Base-by-base conservation (phyloP, 1,139 yeast genomes). In the Lodderomyces margitis region DNA sequence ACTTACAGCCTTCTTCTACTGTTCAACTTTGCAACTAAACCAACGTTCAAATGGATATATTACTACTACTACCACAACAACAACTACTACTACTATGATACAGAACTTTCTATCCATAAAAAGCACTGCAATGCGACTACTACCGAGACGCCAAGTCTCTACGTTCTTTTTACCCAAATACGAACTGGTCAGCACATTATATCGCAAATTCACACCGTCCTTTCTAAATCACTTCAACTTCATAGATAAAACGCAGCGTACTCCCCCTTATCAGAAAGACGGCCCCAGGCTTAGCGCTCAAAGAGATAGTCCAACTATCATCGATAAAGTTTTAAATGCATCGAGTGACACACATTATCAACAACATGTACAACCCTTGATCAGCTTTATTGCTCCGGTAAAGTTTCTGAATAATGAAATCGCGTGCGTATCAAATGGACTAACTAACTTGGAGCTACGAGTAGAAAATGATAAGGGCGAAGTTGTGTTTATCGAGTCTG, bases 401-500 rank as follows among this genome's bases (percentile, higher is more conserved):
- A 25, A 19, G 25, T 27, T 31, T 15, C 37, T 11, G 42, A 38
- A 17, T 27, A 40, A 19, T 3, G 49, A 46, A 27, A 16, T 46
- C n/a, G n/a, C 30, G 12, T 37, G 39, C 11, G 28, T 46, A 12
- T 41, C 49, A 1, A 25, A 44, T 25, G 45, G 48, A 21, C 24
- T 43, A 14, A 42, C 45, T 2, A 44, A 47, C 39, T 21, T 20
- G 23, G 45, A 46, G 23, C 16, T 46, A 7, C 34, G 24, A 10
- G 15, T 40, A 11, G 17, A 39, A 2, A 21, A 30, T 12, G 23
- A 9, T 4, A 32, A 4, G 4, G 34, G 34, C 5, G 15, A 25
- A 17, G 12, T 3, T 11, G 12, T 38, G 19, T 30, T 38, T 15
- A 44, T 48, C 25, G 53, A 53, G 19, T 41, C 58, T 4, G 41